phyloP scores from a whole-genome alignment of 179 eudicot species.

The Patellifolia procumbens region DNA sequence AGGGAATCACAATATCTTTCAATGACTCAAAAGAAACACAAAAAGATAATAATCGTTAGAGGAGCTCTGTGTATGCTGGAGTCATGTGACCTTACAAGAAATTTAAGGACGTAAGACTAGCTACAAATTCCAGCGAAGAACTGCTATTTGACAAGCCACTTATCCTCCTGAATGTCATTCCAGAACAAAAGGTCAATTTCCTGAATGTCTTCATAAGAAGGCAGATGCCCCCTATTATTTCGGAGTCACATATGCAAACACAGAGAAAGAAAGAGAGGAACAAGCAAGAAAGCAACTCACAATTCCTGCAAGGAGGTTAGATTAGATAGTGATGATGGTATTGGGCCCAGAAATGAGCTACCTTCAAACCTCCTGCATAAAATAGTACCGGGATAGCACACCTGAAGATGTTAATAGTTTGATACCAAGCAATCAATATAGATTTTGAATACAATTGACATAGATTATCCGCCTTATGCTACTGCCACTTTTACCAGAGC shows the following conservation, averaged over 20 bases:
- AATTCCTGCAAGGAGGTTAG: no score
- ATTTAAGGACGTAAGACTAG: constrained; percentile 50
- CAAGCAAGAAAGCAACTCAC: no score
- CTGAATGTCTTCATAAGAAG: no score
- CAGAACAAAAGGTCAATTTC: no score
- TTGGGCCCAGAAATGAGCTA: constrained; percentile 37
- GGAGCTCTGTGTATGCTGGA: background rate
- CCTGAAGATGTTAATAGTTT: background rate
- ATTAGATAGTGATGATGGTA: no score
- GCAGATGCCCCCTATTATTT: no score
- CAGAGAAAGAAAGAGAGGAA: no score
- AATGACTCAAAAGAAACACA: constrained; percentile 1
- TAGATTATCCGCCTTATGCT: background rate
- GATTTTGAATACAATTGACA: background rate
- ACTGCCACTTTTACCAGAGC: background rate
- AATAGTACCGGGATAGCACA: background rate
- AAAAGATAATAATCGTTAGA: background rate
- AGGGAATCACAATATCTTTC: background rate
- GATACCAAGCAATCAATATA: background rate
- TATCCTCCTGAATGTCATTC: no score
- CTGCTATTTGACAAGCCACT: constrained; percentile 50
- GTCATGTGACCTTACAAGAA: constrained; percentile 52
- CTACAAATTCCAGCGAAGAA: constrained; percentile 61
- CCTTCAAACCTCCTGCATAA: constrained; percentile 65
- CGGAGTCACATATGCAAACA: no score